phyloP scores from a whole-genome alignment of 306 rosid genomes.

The Gastrolobium bilobum region DNA sequence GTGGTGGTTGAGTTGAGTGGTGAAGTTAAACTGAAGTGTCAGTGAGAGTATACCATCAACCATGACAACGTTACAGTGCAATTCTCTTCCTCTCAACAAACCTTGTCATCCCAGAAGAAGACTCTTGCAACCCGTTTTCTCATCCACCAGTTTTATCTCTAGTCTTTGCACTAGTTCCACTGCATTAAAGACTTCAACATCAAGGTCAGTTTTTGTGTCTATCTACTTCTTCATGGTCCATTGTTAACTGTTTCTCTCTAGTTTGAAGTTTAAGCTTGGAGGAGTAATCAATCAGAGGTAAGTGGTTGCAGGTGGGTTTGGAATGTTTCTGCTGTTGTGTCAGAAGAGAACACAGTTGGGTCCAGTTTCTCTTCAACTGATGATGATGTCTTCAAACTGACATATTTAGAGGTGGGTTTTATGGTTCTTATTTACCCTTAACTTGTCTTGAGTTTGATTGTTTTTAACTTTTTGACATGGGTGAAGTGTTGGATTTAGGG shows the following conservation, averaged over 20 bases:
- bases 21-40: not conserved
- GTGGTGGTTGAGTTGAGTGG: slow-evolving; percentile 18
- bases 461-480: slow-evolving; percentile 34
- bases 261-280: not conserved
- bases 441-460: slow-evolving; percentile 41
- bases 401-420: slow-evolving; percentile 84
- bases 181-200: slow-evolving; percentile 48
- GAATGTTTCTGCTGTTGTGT: slow-evolving; percentile 69
- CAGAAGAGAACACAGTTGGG: slow-evolving; percentile 68
- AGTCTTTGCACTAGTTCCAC: slow-evolving; percentile 43
- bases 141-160: slow-evolving; percentile 44
- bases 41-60: not conserved
- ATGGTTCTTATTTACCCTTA: slow-evolving; percentile 25
- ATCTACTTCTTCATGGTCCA: slow-evolving; percentile 27
- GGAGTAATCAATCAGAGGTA: not conserved
- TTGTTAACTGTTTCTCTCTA: not conserved
- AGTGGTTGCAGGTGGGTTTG: slow-evolving; percentile 51
- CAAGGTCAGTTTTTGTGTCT: slow-evolving; percentile 57
- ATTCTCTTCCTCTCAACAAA: slow-evolving; percentile 53
- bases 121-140: slow-evolving; percentile 42
- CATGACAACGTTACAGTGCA: slow-evolving; percentile 69
- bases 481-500: slow-evolving; percentile 61
- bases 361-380: slow-evolving; percentile 61
- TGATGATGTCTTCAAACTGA: slow-evolving; percentile 71
- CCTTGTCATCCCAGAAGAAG: slow-evolving; percentile 41